Conservation (phyloP, 345 rosid genomes). For the Turnera subulata region DNA sequence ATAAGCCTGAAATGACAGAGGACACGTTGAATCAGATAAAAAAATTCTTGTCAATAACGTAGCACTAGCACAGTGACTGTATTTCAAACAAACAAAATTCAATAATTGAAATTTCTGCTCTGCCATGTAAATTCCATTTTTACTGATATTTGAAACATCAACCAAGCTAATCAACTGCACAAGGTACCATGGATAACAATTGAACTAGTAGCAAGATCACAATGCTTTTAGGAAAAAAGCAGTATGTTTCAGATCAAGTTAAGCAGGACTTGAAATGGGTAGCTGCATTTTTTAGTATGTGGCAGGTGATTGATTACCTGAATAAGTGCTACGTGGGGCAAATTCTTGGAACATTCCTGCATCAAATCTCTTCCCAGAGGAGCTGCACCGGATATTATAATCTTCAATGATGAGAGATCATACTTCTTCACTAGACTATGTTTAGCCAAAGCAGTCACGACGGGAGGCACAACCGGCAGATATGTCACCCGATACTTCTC, state of each 20-base stretch:
- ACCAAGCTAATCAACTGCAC: too few species aligned
- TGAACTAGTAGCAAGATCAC: too few species aligned
- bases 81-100: background rate
- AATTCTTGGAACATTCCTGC: background rate
- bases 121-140: too few species aligned
- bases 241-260: background rate
- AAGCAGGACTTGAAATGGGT: background rate
- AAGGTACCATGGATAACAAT: too few species aligned
- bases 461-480: background rate
- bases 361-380: background rate
- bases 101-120: too few species aligned
- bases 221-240: background rate
- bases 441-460: background rate
- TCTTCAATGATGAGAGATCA: background rate
- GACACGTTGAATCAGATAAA: constrained; percentile 6
- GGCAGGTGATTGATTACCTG: background rate
- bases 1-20: constrained; percentile 51
- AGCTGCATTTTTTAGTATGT: background rate
- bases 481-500: background rate
- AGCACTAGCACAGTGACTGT: background rate
- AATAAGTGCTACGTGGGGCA: background rate
- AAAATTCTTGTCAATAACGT: constrained; percentile 10
- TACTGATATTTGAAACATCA: too few species aligned
- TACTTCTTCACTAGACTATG: background rate
- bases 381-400: background rate